Evolutionary conservation across 768 basidiomycete genomes (phyloP), one percentile per base, ranked within the genome.

Genomic region (Phylloporus sp.): DNA sequence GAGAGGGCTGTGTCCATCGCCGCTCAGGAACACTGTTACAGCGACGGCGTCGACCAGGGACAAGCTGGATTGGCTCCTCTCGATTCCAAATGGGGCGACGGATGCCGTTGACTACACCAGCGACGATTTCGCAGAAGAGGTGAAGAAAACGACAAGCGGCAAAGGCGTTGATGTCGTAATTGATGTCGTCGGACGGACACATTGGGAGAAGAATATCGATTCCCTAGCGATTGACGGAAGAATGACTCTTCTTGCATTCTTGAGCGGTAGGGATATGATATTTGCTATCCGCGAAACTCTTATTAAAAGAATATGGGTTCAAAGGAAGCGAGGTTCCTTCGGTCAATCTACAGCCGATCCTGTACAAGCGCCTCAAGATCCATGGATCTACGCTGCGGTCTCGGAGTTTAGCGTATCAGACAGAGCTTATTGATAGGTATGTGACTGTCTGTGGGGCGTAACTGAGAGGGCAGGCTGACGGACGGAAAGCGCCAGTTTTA

Each of bases 331-430:
- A 74, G 16, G 76, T 84, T 15, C 66, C 77, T 13, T 71, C 70
- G 13, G 71, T 82, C 51, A 77, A 86, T 65, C 71, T 97, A 41
- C 60, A 60, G 6, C 84, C 83, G 10, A 80, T 97, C 48, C 72
- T 95, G 51, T 84, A 75, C 68, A 97, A 95, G 72, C 84, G 93
- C 16, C 80, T 97, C 45, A 83, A 85, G 23, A 85, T 97, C 45
- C 85, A 92, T 68, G 93, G 94, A 20, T 90, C 91, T 20, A 95
- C 92, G 2, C 73, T 97, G 27, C 83, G 93, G 22, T 81, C 86
- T 27, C 82, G 91, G 40, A 78, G 81, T 23, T 61, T 75, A n/a
- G 73, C 78, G 55, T 97, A 95, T 67, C 92, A 97, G 68, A 76
- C 79, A 4, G 78, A 86, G 20, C 74, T 95, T 45, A 78, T 90